Conservation (phyloP, 257 asterid genomes). For the Cruciata laevipes region DNA sequence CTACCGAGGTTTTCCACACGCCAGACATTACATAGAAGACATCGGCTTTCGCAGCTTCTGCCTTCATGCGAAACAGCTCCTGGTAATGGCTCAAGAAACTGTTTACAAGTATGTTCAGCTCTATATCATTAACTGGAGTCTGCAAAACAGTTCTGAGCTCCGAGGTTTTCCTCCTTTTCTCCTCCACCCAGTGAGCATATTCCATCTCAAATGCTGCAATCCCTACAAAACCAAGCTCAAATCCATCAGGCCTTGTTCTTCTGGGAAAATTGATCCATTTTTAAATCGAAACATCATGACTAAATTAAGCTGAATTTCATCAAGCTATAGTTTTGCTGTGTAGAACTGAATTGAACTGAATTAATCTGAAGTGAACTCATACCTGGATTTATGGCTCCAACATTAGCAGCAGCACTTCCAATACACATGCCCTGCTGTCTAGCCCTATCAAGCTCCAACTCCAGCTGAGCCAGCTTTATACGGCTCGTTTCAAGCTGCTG, state of each 20-base stretch:
- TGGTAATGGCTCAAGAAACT: slow-evolving; percentile 58
- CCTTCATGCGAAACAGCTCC: slow-evolving; percentile 66
- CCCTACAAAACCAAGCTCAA: slow-evolving; percentile 28
- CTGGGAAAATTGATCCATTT: too few relatives aligned
- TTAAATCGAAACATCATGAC: too few relatives aligned
- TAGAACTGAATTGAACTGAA: too few relatives aligned
- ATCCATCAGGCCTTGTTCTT: background rate
- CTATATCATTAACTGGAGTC: slow-evolving; percentile 41
- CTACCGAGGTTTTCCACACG: slow-evolving; percentile 73
- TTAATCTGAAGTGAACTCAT: background rate
- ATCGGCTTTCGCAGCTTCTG: slow-evolving; percentile 66
- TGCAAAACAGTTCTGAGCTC: slow-evolving; percentile 60
- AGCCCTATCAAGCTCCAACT: slow-evolving; percentile 76
- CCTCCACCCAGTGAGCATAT: slow-evolving; percentile 69
- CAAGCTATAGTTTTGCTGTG: too few relatives aligned
- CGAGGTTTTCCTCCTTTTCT: slow-evolving; percentile 52
- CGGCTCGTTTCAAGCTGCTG: slow-evolving; percentile 84
- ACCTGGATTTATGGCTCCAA: slow-evolving; percentile 59
- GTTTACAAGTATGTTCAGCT: slow-evolving; percentile 51
- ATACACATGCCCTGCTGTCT: slow-evolving; percentile 70
- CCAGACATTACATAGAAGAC: slow-evolving; percentile 85
- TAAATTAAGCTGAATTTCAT: too few relatives aligned
- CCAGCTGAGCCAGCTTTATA: slow-evolving; percentile 83
- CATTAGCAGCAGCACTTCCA: slow-evolving; percentile 39
- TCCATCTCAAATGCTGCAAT: slow-evolving; percentile 71